phyloP scores from a whole-genome alignment of 176 grass and related monocot species.

The Zoysia japonica region DNA sequence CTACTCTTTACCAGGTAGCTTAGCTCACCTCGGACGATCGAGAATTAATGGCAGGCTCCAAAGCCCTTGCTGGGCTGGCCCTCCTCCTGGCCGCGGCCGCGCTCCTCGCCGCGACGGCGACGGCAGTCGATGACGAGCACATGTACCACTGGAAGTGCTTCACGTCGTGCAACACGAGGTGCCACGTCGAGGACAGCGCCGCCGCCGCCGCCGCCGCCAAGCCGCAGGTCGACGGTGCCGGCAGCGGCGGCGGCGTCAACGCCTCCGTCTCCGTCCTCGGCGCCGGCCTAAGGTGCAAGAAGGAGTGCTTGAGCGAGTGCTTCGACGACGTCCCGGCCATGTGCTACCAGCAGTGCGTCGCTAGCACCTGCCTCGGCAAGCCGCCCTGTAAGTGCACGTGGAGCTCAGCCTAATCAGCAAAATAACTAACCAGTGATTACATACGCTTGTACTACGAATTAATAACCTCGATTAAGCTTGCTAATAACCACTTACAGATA shows the following conservation, averaged over 20 bases:
- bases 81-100: slow-evolving; percentile 21
- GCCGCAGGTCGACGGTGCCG: background rate
- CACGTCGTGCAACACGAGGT: slow-evolving; percentile 30
- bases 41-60: background rate
- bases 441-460: background rate
- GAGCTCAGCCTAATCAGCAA: background rate
- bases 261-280: background rate
- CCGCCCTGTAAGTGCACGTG: slow-evolving; percentile 21
- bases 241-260: background rate
- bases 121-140: slow-evolving; percentile 1
- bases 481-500: background rate
- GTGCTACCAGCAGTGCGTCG: slow-evolving; percentile 50
- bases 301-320: slow-evolving; percentile 42
- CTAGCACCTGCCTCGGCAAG: slow-evolving; percentile 21
- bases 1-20: background rate
- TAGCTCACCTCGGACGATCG: background rate
- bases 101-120: background rate
- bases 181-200: slow-evolving; percentile 6
- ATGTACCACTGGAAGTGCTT: slow-evolving; percentile 39
- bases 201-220: background rate
- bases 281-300: slow-evolving; percentile 33
- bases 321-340: slow-evolving; percentile 35
- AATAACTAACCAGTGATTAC: background rate
- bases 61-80: background rate
- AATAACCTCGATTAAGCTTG: background rate